Evolutionary conservation across 2,329 filamentous ascomycete genomes (phyloP).

Genomic region (Ascosphaera apis): DNA sequence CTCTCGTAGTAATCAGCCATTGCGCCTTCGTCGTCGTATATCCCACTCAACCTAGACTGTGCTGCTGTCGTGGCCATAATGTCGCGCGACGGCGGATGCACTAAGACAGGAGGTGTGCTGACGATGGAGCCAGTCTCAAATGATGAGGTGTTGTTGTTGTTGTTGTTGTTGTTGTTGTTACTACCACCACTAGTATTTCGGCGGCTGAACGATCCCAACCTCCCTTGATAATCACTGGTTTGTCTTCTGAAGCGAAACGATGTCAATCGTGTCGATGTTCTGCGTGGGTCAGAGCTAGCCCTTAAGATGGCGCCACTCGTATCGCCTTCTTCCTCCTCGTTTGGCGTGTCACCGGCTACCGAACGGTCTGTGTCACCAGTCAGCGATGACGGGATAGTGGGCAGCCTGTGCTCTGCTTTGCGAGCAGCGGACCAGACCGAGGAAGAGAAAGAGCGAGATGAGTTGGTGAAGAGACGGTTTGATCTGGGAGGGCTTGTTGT

Average conservation of each 20-base stretch:
- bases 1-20: conserved; percentile 9
- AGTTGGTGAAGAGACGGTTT: not conserved
- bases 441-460: not conserved
- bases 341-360: not conserved
- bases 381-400: not conserved
- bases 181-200: not conserved
- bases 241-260: not conserved
- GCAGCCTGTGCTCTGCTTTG: not conserved
- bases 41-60: not conserved
- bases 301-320: not conserved
- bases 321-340: not conserved
- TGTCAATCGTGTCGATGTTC: not conserved
- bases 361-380: not conserved
- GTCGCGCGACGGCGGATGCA: not conserved
- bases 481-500: not conserved
- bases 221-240: not conserved
- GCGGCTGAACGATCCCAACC: not conserved
- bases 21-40: conserved; percentile 6
- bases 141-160: no score
- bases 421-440: not conserved
- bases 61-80: not conserved
- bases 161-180: no score
- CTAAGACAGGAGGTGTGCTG: not conserved
- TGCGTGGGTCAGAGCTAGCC: not conserved
- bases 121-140: not conserved